phyloP scores from a whole-genome alignment of 208 protist genomes.

The Acanthamoeba triangularis region DNA sequence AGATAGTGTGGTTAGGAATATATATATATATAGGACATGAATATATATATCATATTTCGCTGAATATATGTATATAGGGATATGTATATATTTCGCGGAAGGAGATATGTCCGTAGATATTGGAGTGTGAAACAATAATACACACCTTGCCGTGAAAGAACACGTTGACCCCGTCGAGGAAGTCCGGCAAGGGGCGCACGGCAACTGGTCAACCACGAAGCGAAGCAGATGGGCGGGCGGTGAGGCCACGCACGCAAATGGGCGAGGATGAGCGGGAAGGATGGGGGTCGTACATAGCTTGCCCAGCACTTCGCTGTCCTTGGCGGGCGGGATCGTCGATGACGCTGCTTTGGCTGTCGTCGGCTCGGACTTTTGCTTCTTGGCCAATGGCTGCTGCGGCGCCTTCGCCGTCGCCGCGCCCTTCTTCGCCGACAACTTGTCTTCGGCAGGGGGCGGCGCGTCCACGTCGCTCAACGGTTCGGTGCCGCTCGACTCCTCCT shows the following conservation, averaged over 20 bases:
- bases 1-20: too few species aligned
- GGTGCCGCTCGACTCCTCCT: conserved; percentile 38
- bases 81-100: too few species aligned
- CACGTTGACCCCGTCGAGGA: conserved; percentile 31
- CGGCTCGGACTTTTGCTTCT: neutral
- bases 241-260: neutral
- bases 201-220: neutral
- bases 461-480: neutral
- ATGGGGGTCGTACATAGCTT: conserved; percentile 20
- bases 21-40: too few species aligned
- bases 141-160: conserved; percentile 32
- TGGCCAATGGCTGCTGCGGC: neutral
- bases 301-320: neutral
- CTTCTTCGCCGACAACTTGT: neutral
- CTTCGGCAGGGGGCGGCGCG: neutral
- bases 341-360: too few species aligned
- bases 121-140: too few species aligned
- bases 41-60: too few species aligned
- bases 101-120: too few species aligned
- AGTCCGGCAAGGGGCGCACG: conserved; percentile 8
- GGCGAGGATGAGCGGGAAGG: neutral
- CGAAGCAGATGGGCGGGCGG: neutral
- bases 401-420: neutral
- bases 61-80: too few species aligned
- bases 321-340: too few species aligned